Evolutionary conservation across 306 rosid genomes (phyloP), one percentile per base, ranked within the genome.

Genomic region (Trifolium dubium): DNA sequence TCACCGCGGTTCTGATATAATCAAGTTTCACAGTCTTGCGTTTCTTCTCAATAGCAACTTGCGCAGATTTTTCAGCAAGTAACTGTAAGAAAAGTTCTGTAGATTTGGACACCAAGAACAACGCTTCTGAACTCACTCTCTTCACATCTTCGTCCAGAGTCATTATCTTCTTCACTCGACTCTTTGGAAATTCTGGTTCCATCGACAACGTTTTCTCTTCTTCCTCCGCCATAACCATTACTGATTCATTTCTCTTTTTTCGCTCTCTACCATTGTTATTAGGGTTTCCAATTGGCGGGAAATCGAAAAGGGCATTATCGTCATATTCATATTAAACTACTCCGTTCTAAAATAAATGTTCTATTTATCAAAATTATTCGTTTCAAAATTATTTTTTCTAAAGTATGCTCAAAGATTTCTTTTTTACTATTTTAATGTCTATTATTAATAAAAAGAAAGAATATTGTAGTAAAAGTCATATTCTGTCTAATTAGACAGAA

Each of bases 1-100:
- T 90, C 29, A 85, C 93, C 23, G 96, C 90, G 70, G 69, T 51
- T 62, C 90, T 66, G 0, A 89, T 11, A 77, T 92, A 93, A 29
- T 92, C 96, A 1, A 92, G 88, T 79, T 88, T 95, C 71, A 95
- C 88, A 6, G 81, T 88, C 88, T 86, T 89, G 62, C 98, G 90
- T 64, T 95, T 90, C 96, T 89, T 90, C 85, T 86, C 96, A 2
- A 35, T 47, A 1, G 89, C 87, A 6, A 77, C 86, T 13, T 79
- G 81, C 8, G 92, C 91, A 5, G 98, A 89, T 18, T 81, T 85
- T 66, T 88, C 88, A 34, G 97, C 97, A 4, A 94, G 85, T 50
- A 88, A 87, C 37, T 79, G 80, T 49, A 89, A 90, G 85, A 94
- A 94, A 15, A 94, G 83, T 79, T 91, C 88, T 43, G 98, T 76